These are phyloP conservation scores for Panicum miliaceum DNA, from an alignment of 176 grass and related monocot species.

Conservation along the genomic window DNA sequence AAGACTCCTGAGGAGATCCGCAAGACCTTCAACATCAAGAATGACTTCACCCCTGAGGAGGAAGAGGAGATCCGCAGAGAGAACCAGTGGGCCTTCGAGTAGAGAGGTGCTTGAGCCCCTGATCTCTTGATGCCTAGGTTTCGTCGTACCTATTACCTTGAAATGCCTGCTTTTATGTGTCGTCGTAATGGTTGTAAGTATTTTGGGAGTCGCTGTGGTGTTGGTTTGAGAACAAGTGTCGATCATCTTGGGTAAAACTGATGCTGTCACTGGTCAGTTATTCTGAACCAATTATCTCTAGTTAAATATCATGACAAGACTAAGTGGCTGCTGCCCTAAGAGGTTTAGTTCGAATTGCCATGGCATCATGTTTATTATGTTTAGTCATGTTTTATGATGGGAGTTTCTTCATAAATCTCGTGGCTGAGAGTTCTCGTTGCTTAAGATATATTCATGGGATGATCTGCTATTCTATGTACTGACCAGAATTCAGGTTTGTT, in stretches of 20 bases:
- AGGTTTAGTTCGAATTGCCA: not conserved
- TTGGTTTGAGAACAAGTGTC: slow-evolving; percentile 1
- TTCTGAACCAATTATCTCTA: slow-evolving; percentile 33
- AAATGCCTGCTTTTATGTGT: slow-evolving; percentile 34
- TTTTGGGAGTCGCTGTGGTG: slow-evolving; percentile 18
- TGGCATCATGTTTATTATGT: not conserved
- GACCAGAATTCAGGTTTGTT: too few species aligned
- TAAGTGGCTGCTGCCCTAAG: not conserved
- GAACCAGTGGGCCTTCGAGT: slow-evolving; percentile 57
- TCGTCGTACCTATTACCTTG: slow-evolving; percentile 8
- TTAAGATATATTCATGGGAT: too few species aligned
- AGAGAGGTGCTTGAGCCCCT: not conserved
- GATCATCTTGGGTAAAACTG: not conserved
- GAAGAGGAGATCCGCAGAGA: slow-evolving; percentile 59
- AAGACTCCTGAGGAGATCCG: slow-evolving; percentile 56
- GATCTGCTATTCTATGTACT: too few species aligned
- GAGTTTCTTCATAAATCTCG: too few species aligned
- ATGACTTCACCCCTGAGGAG: slow-evolving; percentile 51
- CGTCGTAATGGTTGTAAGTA: slow-evolving; percentile 37
- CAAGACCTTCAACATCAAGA: slow-evolving; percentile 55
- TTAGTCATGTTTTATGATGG: too few species aligned
- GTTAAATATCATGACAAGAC: not conserved
- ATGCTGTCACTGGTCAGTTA: slow-evolving; percentile 16
- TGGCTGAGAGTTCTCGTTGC: too few species aligned
- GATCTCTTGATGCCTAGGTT: slow-evolving; percentile 4